Evolutionary conservation across 83 land plant species (phyloP), one percentile per base, ranked within the genome.

Genomic region (Diphasiastrum complanatum): DNA sequence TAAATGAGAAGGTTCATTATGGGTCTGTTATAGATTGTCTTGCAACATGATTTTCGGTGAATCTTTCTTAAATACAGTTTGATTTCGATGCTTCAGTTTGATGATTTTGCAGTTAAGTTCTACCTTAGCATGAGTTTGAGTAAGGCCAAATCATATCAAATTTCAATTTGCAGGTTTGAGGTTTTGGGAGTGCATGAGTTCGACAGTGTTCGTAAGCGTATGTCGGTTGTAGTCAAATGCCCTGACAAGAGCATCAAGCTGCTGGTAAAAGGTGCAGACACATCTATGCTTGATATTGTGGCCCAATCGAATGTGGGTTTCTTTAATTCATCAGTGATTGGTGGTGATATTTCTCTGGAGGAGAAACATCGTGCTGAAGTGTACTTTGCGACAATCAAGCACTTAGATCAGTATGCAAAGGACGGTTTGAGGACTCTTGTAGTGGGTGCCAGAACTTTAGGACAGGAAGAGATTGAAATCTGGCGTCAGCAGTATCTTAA

Each of bases 191-290:
- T 93, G 36, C 98, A 93, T 78, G 98, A 93, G 49, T 93, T 93
- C 78, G 98, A 93, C 60, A 93, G 98, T 65, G 81, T 83, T 18
- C 83, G 98, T 19, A 93, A 93, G 60, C 83, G 98, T 35, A 93
- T 93, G 98, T 93, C 98, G 23, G 88, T 93, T 18, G 73, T 93
- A n/a, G 70, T 93, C 29, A 69, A 72, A 52, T 83, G 75, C 60
- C 95, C 98, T 38, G 69, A 85, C 63, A 69, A 74, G 34, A 16
- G 81, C 47, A 80, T 88, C 46, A 88, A 85, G 62, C 84, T 93
- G 26, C 68, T 93, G 50, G 81, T 93, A 47, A 93, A 93, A 66
- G 96, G 96, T 54, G 98, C 98, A 48, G 98, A 93, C 75, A 75
- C 76, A 51, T 63, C 96, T 20, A 81, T 93, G 67, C 61, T 92